Percentiles rank a stretch among this genome's conserved stretches.
Evolutionary conservation across 73 alveolate genomes (phyloP).

Genomic region (Halteria grandinella): DNA sequence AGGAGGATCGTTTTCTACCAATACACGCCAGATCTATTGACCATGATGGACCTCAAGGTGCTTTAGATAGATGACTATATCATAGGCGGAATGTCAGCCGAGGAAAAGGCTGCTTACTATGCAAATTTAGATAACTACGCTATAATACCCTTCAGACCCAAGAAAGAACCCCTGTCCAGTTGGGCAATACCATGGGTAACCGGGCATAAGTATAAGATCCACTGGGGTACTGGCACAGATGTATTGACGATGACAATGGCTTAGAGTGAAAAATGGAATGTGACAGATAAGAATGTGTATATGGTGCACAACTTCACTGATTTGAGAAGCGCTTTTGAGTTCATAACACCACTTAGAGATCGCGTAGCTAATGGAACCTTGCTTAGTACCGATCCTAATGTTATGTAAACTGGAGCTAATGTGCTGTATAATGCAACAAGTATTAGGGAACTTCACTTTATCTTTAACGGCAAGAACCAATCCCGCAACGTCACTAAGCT

Average conservation of each 20-base stretch:
- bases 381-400: too few relatives aligned
- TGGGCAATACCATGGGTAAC: conserved; percentile 50
- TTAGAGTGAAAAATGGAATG: conserved; percentile 4
- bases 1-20: conserved; percentile 44
- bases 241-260: neutral
- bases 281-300: neutral
- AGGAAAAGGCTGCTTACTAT: neutral
- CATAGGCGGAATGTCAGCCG: neutral
- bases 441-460: neutral
- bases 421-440: neutral
- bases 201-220: conserved; percentile 39
- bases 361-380: too few relatives aligned
- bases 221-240: conserved; percentile 42
- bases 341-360: neutral
- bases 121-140: conserved; percentile 2
- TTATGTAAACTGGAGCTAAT: too few relatives aligned
- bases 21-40: neutral
- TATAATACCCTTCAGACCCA: conserved; percentile 12
- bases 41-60: neutral
- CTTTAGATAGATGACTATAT: conserved; percentile 2
- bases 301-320: conserved; percentile 17
- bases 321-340: too few relatives aligned
- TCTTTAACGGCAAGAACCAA: conserved; percentile 15
- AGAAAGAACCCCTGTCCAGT: neutral
- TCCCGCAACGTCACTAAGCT: neutral